Percentiles rank a stretch among this genome's conserved stretches.
These are phyloP conservation scores for Cyberlindnera nakhonratchasimensis DNA, from an alignment of 805 yeast genomes.

Conservation along the genomic window DNA sequence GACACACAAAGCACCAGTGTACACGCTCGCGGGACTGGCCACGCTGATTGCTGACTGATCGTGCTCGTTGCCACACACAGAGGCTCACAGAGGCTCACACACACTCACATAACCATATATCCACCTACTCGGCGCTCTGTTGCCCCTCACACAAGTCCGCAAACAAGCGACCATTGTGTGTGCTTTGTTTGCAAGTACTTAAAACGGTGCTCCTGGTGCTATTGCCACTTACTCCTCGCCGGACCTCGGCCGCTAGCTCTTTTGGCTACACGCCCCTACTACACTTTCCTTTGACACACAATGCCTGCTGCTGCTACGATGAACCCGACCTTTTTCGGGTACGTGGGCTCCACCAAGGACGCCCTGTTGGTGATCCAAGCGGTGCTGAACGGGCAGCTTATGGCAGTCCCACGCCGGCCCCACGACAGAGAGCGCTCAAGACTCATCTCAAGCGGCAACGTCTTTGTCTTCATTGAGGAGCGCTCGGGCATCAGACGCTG, in stretches of 20 bases:
- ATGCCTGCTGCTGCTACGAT: constrained; percentile 15
- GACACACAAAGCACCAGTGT: no score
- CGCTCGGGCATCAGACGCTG: constrained; percentile 83
- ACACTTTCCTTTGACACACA: no score
- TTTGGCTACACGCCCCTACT: no score
- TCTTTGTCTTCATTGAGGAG: constrained; percentile 83
- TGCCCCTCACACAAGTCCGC: background rate
- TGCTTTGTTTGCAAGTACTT: no score
- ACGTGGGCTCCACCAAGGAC: constrained; percentile 77
- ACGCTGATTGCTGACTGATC: background rate
- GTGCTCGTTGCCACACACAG: no score
- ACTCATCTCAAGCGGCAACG: constrained; percentile 70
- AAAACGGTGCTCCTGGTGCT: no score
- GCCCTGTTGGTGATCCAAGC: constrained; percentile 81
- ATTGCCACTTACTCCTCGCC: no score
- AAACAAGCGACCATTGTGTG: background rate
- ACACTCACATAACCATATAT: no score
- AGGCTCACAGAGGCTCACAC: no score
- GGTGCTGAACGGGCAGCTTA: constrained; percentile 57
- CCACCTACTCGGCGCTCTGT: no score
- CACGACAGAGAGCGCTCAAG: constrained; percentile 69
- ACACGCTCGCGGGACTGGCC: background rate
- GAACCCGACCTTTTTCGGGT: constrained; percentile 39
- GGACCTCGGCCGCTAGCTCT: no score
- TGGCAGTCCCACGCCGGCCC: constrained; percentile 72